Evolutionary conservation across 2,329 filamentous ascomycete species (phyloP), one percentile per base, ranked within the genome.

Genomic region (Annulohypoxylon truncatum): DNA sequence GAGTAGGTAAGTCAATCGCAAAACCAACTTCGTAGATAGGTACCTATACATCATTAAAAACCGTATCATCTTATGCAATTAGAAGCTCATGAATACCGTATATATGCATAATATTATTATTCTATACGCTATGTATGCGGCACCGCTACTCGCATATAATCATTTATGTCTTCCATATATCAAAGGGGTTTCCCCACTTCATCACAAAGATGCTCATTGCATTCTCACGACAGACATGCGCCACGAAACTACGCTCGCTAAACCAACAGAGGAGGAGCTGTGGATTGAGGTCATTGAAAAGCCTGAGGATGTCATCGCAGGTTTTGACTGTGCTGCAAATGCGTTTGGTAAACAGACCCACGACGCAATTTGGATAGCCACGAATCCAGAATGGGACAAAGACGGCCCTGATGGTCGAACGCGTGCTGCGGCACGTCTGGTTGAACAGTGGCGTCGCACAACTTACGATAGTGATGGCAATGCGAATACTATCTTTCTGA

Each of bases 381-480:
- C 84, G 76, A 86, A 86, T 62, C 86, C 86, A 0, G 82, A 79
- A 15, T 89, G 86, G 85, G 81, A 87, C 33, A 85, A 82, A 0
- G 9, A 31, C 18, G 57, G 57, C 2, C 76, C 81, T 4, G 75
- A 79, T 12, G 86, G 85, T 9, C 77, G 73, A 24, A 71, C 71
- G 0, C 71, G 70, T 1, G 79, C 78, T 24, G 78, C 78, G 1
- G 73, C 74, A 8, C 79, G 79, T 12, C 70, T 86, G 64, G 73
- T 77, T 2, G 68, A 79, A 33, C 80, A 82, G 22, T 88, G 81
- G 80, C 70, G 75, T 24, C 61, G 71, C 3, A 77, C 76, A 3
- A 80, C 79, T 2, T 75, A 63, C 8, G 81, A 86, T 73, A 76
- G 74, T 7, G 67, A 79, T 33, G 83, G 84, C n/a, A 72, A 81